Conservation (phyloP, 2,329 filamentous ascomycete species). For the Acrodontium crateriforme region DNA sequence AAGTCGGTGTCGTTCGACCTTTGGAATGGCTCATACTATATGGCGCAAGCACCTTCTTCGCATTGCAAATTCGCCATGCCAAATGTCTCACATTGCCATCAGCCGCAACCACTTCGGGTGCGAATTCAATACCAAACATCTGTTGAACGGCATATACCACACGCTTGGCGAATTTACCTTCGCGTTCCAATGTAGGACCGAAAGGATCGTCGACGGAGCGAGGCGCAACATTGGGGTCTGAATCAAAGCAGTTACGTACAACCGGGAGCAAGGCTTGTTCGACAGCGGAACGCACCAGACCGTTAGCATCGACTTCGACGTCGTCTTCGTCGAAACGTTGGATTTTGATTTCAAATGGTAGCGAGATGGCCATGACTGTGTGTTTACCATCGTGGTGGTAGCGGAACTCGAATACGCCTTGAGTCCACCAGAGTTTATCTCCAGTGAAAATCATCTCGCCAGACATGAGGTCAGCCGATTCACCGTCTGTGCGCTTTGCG, state of each 20-base stretch:
- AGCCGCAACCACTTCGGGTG: slow-evolving; percentile 78
- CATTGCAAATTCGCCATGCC: slow-evolving; percentile 89
- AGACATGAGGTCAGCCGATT: slow-evolving; percentile 46
- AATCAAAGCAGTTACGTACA: slow-evolving; percentile 83
- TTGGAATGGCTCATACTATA: slow-evolving; percentile 35
- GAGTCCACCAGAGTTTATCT: slow-evolving; percentile 95
- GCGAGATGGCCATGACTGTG: slow-evolving; percentile 84
- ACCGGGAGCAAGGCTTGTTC: slow-evolving; percentile 68
- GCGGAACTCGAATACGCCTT: slow-evolving; percentile 90
- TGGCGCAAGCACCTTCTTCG: slow-evolving; percentile 68
- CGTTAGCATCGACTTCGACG: slow-evolving; percentile 41
- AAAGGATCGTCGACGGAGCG: slow-evolving; percentile 67
- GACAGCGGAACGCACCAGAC: slow-evolving; percentile 52
- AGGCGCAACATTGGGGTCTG: slow-evolving; percentile 81
- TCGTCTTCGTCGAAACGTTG: slow-evolving; percentile 62
- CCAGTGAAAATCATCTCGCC: slow-evolving; percentile 82
- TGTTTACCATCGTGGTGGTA: slow-evolving; percentile 92
- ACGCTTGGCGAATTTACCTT: slow-evolving; percentile 75
- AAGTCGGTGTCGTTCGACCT: slow-evolving; percentile 20
- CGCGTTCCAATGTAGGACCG: slow-evolving; percentile 69
- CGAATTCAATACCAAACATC: slow-evolving; percentile 95
- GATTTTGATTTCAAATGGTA: slow-evolving; percentile 84
- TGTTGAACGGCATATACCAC: slow-evolving; percentile 90
- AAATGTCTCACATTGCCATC: slow-evolving; percentile 84
- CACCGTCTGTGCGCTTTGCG: slow-evolving; percentile 30